Evolutionary conservation across 208 protist genomes (phyloP).

Genomic region (Lotmaria passim): DNA sequence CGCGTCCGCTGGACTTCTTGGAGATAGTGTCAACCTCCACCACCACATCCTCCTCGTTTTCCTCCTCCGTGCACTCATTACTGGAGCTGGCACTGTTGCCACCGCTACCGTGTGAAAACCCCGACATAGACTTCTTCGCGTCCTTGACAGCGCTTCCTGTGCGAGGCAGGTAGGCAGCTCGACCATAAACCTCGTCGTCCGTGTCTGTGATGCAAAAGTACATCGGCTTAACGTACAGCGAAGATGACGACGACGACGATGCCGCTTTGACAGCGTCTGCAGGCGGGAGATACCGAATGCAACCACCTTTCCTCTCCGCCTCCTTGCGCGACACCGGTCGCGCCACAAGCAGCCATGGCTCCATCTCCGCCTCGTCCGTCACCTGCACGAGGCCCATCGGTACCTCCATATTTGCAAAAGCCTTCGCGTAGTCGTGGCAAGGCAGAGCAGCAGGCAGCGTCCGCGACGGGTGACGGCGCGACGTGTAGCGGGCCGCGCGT

Average conservation of each 20-base stretch:
- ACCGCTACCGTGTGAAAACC: no score
- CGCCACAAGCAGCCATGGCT: conserved; percentile 3
- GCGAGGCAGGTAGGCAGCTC: conserved; percentile 6
- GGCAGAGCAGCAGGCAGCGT: no score
- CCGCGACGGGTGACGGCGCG: neutral
- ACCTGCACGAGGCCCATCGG: conserved; percentile 9
- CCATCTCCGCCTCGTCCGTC: neutral
- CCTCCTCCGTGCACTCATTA: conserved; percentile 2
- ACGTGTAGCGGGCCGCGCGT: neutral
- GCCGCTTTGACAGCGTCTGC: neutral
- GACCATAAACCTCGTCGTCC: conserved; percentile 14
- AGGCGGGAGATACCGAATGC: neutral
- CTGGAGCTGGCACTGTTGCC: neutral
- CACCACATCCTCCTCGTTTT: neutral
- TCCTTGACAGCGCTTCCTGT: neutral
- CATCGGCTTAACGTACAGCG: neutral
- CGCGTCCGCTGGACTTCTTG: neutral
- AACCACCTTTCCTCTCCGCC: conserved; percentile 7
- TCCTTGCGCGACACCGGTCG: conserved; percentile 8
- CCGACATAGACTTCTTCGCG: neutral
- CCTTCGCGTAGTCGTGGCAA: conserved; percentile 11
- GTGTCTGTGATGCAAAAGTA: conserved; percentile 8
- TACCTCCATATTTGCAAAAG: conserved; percentile 1
- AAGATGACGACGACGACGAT: neutral
- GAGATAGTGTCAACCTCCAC: no score